These are phyloP conservation scores for Austroboletus olivaceoglutinosus DNA, from an alignment of 1,284 basidiomycete species.

Conservation along the genomic window DNA sequence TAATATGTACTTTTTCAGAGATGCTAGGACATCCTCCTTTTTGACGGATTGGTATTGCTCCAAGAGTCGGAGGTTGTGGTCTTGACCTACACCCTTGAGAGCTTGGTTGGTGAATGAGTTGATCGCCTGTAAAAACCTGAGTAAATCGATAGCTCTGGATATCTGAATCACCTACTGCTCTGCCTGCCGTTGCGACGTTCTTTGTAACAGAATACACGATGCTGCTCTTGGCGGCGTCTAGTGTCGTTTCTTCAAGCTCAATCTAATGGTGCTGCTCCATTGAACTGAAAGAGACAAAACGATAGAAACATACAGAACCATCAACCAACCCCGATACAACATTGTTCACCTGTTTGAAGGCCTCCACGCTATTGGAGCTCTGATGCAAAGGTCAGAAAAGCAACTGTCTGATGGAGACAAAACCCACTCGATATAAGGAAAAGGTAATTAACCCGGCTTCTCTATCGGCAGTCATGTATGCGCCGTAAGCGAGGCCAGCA, in stretches of 20 bases:
- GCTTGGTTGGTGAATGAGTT: conserved; percentile 86
- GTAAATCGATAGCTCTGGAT: neutral
- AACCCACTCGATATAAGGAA: conserved; percentile 74
- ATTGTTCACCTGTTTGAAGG: conserved; percentile 77
- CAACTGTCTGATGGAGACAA: neutral
- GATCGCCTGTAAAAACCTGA: conserved; percentile 51
- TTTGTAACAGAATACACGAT: conserved; percentile 85
- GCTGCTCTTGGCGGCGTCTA: conserved; percentile 92
- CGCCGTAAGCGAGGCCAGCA: conserved; percentile 92
- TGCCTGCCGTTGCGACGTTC: conserved; percentile 78
- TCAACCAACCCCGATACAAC: conserved; percentile 77
- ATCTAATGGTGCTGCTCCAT: conserved; percentile 49
- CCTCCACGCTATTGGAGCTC: conserved; percentile 87
- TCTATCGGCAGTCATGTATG: conserved; percentile 73
- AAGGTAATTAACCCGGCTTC: conserved; percentile 86
- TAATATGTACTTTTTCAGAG: conserved; percentile 76
- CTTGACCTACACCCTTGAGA: conserved; percentile 75
- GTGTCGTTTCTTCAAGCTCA: conserved; percentile 74
- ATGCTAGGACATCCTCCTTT: conserved; percentile 70
- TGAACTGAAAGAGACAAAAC: neutral
- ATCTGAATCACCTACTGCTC: conserved; percentile 62
- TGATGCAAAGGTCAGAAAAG: conserved; percentile 32
- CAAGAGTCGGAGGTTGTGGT: conserved; percentile 72
- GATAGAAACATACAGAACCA: conserved; percentile 61
- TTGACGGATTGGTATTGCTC: conserved; percentile 78